phyloP scores from a whole-genome alignment of 148 eudicot genomes.

The Fagopyrum esculentum region DNA sequence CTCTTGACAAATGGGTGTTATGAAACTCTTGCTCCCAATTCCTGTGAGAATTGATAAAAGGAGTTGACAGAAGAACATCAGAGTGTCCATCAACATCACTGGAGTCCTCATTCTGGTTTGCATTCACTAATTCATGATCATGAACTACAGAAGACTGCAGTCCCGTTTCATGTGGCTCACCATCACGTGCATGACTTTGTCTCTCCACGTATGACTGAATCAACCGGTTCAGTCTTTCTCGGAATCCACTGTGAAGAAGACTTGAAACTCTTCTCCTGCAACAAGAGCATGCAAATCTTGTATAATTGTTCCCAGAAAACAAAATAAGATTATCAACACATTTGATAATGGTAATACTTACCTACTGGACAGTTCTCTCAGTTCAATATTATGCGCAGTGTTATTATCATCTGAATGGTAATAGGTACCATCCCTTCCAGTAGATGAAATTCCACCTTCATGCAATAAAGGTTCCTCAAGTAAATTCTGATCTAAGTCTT shows the following conservation, averaged over 20 bases:
- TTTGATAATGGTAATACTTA: slow-evolving; percentile 17
- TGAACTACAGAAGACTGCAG: slow-evolving; percentile 26
- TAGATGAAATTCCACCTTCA: slow-evolving; percentile 27
- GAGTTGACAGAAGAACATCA: slow-evolving; percentile 21
- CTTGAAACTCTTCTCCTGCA: slow-evolving; percentile 86
- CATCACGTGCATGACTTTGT: slow-evolving; percentile 50
- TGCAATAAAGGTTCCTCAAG: slow-evolving; percentile 33
- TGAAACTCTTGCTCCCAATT: slow-evolving; percentile 40
- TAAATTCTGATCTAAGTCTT: slow-evolving; percentile 23
- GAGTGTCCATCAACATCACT: slow-evolving; percentile 27
- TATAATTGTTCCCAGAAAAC: background rate
- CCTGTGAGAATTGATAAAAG: slow-evolving; percentile 22
- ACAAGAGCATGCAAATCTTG: slow-evolving; percentile 5
- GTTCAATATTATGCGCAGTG: slow-evolving; percentile 39
- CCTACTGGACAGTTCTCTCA: slow-evolving; percentile 80
- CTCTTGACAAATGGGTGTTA: slow-evolving; percentile 31
- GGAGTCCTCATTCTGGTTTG: slow-evolving; percentile 27
- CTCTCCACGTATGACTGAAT: slow-evolving; percentile 82
- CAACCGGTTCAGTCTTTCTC: slow-evolving; percentile 71
- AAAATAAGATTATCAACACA: background rate
- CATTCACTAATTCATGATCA: slow-evolving; percentile 33
- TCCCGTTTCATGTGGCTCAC: slow-evolving; percentile 38
- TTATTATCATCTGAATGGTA: slow-evolving; percentile 59
- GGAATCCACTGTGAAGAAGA: slow-evolving; percentile 86
- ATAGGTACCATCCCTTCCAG: slow-evolving; percentile 37